Evolutionary conservation across 306 rosid genomes (phyloP).

Genomic region (apple (Malus domestica)): DNA sequence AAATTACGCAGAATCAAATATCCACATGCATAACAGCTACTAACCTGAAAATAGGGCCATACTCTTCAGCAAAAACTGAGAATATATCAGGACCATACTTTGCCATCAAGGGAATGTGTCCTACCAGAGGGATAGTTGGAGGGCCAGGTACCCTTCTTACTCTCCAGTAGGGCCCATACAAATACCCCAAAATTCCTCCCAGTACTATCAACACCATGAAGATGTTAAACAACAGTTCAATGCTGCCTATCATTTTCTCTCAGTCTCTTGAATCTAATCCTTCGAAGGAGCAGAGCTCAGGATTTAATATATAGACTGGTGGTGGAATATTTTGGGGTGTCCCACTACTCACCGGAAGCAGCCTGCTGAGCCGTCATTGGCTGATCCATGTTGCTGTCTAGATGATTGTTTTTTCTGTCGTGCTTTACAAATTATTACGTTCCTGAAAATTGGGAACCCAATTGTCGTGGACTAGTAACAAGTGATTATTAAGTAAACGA

Average conservation of each 20-base stretch:
- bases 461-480: neutral
- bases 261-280: neutral
- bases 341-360: neutral
- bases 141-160: constrained; percentile 90
- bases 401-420: constrained; percentile 31
- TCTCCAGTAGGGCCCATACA: constrained; percentile 70
- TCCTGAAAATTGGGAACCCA: constrained; percentile 30
- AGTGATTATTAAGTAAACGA: too few species aligned
- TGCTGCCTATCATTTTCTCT: neutral
- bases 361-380: neutral
- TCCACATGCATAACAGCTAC: neutral
- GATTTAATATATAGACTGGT: neutral
- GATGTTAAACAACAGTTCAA: constrained; percentile 16
- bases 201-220: constrained; percentile 36
- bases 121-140: constrained; percentile 60
- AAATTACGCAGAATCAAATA: neutral
- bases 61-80: constrained; percentile 78
- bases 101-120: constrained; percentile 61
- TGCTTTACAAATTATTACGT: neutral
- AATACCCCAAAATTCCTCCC: constrained; percentile 44
- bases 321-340: constrained; percentile 6
- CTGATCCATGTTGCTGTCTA: neutral
- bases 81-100: constrained; percentile 81
- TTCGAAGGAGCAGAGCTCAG: neutral
- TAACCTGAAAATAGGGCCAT: constrained; percentile 94